phyloP scores from a whole-genome alignment of 1,139 yeast genomes.

The Pichia sp. region DNA sequence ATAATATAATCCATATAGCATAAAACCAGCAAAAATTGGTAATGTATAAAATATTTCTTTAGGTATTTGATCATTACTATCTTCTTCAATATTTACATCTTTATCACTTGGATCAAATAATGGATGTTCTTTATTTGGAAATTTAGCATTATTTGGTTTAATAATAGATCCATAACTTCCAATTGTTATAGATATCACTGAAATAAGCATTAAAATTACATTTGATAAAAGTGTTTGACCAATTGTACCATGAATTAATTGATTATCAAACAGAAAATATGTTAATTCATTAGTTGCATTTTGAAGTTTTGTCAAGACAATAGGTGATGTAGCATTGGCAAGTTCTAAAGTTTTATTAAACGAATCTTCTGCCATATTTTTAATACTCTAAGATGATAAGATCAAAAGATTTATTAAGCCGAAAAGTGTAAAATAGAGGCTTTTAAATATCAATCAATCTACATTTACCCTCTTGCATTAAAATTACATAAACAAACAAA shows the following conservation, averaged over 20 bases:
- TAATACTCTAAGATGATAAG: too few species aligned
- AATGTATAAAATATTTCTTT: neutral
- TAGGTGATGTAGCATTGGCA: neutral
- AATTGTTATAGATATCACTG: slow-evolving; percentile 32
- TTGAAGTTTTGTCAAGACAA: slow-evolving; percentile 4
- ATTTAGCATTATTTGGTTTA: slow-evolving; percentile 40
- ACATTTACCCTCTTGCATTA: too few species aligned
- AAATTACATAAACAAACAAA: too few species aligned
- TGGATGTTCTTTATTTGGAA: slow-evolving; percentile 35
- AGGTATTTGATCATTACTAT: slow-evolving; percentile 18
- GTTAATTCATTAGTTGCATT: slow-evolving; percentile 17
- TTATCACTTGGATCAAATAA: slow-evolving; percentile 44
- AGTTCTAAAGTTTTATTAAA: too few species aligned
- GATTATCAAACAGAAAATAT: slow-evolving; percentile 18
- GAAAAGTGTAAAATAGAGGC: too few species aligned
- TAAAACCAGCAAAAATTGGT: slow-evolving; percentile 38
- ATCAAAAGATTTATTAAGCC: too few species aligned
- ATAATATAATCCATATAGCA: slow-evolving; percentile 35
- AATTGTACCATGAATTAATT: slow-evolving; percentile 12
- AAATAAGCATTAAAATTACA: slow-evolving; percentile 19
- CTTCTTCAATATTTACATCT: slow-evolving; percentile 24
- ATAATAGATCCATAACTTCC: slow-evolving; percentile 40
- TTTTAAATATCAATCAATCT: too few species aligned
- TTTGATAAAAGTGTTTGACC: slow-evolving; percentile 15
- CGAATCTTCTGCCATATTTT: too few species aligned